Base-by-base conservation (phyloP, 116 monocot species). In the Papilionanthe hybrid region DNA sequence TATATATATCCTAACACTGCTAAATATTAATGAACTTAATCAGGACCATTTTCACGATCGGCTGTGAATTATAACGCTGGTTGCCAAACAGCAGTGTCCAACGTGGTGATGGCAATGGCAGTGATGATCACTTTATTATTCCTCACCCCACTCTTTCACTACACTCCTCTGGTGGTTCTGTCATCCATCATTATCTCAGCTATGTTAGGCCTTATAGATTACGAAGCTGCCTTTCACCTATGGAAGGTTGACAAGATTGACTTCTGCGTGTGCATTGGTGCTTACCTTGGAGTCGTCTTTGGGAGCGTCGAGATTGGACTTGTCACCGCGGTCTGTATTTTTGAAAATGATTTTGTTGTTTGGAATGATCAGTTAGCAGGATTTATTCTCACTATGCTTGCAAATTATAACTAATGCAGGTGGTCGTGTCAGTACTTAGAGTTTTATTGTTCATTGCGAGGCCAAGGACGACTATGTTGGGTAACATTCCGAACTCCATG, bases 21-120 rank as follows among this genome's bases (percentile, higher is more conserved):
- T 19, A 22, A 22, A 63, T 63, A 63, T 22, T 30, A 69, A 13
- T 13, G 30, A 32, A 69, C 32, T 30, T 77, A 25, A 56, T 15
- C 30, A 56, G 37, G 78, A 57, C 78, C 78, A 20, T 98, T 98
- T 74, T 98, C 98, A 1, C 81, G 94, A 42, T 91, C 94, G 1
- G 98, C 98, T 1, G 93, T 98, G 73, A 98, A 98, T 83, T 94
- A 89, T 84, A 94, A 94, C 19, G 94, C 98, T 25, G 98, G 98
- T 0, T 98, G 91, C 84, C 93, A 98, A 83, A 93, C 94, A 3
- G 94, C 94, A 2, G 77, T 94, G 84, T 98, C 98, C 1, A 98
- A 98, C 76, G 84, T 94, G 5, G 87, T 98, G 50, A 91, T 98
- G 98, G 88, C 98, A 5, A 27, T 77, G 7, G 91, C 98, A 3